Percentiles rank a stretch among this genome's conserved stretches.
phyloP scores from a whole-genome alignment of 2,329 filamentous ascomycete genomes.

The Ophioceras dolichostomum region DNA sequence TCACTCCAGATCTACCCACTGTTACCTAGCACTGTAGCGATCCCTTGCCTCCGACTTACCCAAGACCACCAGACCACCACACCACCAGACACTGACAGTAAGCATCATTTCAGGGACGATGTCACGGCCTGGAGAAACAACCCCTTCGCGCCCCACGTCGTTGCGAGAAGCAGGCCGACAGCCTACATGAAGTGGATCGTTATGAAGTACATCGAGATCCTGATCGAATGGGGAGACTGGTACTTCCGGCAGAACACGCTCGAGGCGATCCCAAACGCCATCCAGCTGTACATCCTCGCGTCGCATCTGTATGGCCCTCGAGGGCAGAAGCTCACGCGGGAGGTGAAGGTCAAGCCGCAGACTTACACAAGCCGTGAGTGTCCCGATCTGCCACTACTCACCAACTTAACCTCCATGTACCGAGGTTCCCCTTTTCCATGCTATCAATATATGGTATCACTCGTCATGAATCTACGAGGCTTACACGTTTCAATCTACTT shows the following conservation, averaged over 20 bases:
- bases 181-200: slow-evolving; percentile 19
- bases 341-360: neutral
- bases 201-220: slow-evolving; percentile 18
- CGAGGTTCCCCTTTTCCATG: no score
- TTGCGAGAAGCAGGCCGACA: slow-evolving; percentile 1
- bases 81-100: no score
- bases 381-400: no score
- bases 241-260: neutral
- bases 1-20: no score
- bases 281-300: neutral
- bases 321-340: neutral
- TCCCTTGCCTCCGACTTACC: no score
- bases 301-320: slow-evolving; percentile 6
- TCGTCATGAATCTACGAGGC: no score
- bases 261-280: neutral
- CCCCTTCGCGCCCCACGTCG: neutral
- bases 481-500: no score
- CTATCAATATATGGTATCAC: no score
- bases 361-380: neutral
- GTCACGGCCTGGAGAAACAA: neutral
- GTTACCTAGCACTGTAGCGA: no score
- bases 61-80: no score
- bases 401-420: no score
- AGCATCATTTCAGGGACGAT: neutral
- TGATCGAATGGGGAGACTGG: slow-evolving; percentile 4